Conservation (phyloP, 768 basidiomycete genomes). For the Kwoniella sp. region DNA sequence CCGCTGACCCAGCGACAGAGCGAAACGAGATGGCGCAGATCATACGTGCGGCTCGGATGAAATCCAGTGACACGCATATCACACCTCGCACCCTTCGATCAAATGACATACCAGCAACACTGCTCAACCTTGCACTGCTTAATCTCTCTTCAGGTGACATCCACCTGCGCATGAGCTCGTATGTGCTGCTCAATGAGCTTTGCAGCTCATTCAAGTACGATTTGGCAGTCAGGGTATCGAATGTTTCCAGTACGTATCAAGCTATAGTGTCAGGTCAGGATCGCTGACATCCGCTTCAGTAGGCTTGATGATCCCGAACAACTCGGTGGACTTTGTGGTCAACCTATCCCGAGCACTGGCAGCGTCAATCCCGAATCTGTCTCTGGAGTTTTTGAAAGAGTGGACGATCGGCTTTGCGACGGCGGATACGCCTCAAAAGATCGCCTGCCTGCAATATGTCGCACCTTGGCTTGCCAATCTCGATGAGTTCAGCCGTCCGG, state of each 20-base stretch:
- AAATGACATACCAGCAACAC: constrained; percentile 72
- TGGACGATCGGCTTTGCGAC: constrained; percentile 61
- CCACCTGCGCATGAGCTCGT: constrained; percentile 70
- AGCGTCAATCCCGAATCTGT: constrained; percentile 60
- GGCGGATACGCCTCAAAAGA: constrained; percentile 56
- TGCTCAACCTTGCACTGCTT: constrained; percentile 80
- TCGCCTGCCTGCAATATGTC: constrained; percentile 74
- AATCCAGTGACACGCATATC: constrained; percentile 17
- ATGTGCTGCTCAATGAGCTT: constrained; percentile 60
- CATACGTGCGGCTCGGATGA: constrained; percentile 31
- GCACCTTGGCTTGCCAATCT: constrained; percentile 86
- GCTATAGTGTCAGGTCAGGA: not conserved
- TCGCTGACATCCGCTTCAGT: constrained; percentile 10
- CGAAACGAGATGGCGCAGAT: constrained; percentile 55
- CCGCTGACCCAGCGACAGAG: constrained; percentile 47
- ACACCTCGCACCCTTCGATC: constrained; percentile 67
- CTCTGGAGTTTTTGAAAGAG: constrained; percentile 83
- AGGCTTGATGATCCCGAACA: constrained; percentile 32
- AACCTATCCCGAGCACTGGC: constrained; percentile 24
- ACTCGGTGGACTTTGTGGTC: constrained; percentile 25
- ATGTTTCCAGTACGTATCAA: constrained; percentile 26
- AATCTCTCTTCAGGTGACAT: constrained; percentile 71
- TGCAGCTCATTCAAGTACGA: constrained; percentile 40
- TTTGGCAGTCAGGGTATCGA: constrained; percentile 3
- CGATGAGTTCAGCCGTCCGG: constrained; percentile 64